phyloP scores from a whole-genome alignment of 1,139 yeast genomes.

The Hanseniaspora gamundiae region DNA sequence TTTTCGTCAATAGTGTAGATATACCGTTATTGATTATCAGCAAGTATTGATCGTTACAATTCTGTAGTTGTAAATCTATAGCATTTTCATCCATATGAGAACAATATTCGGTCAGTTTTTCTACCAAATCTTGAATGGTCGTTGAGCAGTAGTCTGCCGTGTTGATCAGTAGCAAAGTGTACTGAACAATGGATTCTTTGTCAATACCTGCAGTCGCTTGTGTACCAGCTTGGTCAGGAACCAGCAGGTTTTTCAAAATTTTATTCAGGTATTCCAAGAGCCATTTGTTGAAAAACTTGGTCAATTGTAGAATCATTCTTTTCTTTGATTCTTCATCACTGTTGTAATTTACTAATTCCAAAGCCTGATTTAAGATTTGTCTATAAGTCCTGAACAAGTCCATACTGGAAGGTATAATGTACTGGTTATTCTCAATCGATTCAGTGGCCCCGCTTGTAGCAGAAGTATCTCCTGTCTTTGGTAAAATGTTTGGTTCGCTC shows the following conservation, averaged over 20 bases:
- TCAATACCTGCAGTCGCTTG: slow-evolving; percentile 21
- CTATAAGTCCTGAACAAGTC: slow-evolving; percentile 74
- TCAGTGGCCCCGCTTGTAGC: no score
- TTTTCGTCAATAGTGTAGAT: slow-evolving; percentile 42
- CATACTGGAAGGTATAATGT: slow-evolving; percentile 71
- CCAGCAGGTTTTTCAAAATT: slow-evolving; percentile 46
- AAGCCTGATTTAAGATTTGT: slow-evolving; percentile 58
- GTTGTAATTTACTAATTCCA: slow-evolving; percentile 40
- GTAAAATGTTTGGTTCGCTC: slow-evolving; percentile 31
- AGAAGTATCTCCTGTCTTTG: slow-evolving; percentile 30
- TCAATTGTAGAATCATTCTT: slow-evolving; percentile 26
- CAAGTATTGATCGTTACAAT: slow-evolving; percentile 39
- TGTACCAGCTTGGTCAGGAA: slow-evolving; percentile 22
- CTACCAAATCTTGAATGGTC: slow-evolving; percentile 68
- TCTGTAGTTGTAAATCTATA: slow-evolving; percentile 37
- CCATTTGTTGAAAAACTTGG: slow-evolving; percentile 56
- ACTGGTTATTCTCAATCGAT: slow-evolving; percentile 37
- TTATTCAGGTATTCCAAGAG: slow-evolving; percentile 51
- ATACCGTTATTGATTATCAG: slow-evolving; percentile 50
- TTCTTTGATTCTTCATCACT: slow-evolving; percentile 14
- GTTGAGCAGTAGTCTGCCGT: slow-evolving; percentile 83
- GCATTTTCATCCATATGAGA: slow-evolving; percentile 27
- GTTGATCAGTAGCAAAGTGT: slow-evolving; percentile 62
- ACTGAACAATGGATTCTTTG: slow-evolving; percentile 46
- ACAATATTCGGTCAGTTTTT: slow-evolving; percentile 42